Evolutionary conservation across 1,139 yeast species (phyloP).

Genomic region (Nakaseomyces bracarensis): DNA sequence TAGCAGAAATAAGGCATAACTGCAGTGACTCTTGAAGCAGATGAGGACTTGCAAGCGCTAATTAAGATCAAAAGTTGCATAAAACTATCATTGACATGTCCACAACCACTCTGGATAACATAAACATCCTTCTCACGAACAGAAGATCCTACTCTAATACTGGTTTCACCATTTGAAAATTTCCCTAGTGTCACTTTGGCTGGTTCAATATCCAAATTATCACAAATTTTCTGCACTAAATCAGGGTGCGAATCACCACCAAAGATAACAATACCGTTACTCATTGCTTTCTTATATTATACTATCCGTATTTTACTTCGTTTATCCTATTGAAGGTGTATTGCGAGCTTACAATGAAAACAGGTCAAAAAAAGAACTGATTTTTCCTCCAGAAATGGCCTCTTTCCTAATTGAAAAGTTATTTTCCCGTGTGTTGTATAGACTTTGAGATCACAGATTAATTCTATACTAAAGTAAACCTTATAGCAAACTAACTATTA

Average conservation of each 20-base stretch:
- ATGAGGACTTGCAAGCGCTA: slow-evolving; percentile 92
- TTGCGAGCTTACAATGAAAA: too few relatives aligned
- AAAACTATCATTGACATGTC: slow-evolving; percentile 84
- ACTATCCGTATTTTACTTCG: too few relatives aligned
- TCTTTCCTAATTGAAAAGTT: too few relatives aligned
- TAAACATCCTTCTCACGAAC: slow-evolving; percentile 92
- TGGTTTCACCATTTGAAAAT: slow-evolving; percentile 84
- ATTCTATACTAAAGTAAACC: too few relatives aligned
- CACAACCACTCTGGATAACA: slow-evolving; percentile 62
- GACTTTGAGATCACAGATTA: too few relatives aligned
- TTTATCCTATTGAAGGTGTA: too few relatives aligned
- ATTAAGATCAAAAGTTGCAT: slow-evolving; percentile 81
- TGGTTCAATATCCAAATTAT: slow-evolving; percentile 55
- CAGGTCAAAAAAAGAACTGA: too few relatives aligned
- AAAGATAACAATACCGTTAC: slow-evolving; percentile 54
- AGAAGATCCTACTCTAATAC: slow-evolving; percentile 70
- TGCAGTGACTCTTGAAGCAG: slow-evolving; percentile 89
- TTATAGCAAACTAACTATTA: too few relatives aligned
- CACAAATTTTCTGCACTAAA: slow-evolving; percentile 52
- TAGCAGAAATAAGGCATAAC: slow-evolving; percentile 93
- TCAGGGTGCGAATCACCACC: slow-evolving; percentile 66
- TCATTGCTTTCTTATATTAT: slow-evolving; percentile 37
- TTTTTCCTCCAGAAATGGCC: too few relatives aligned
- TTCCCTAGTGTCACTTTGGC: slow-evolving; percentile 52
- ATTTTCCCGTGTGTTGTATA: too few relatives aligned